These are phyloP conservation scores for Cyberlindnera nakhonratchasimensis DNA, from an alignment of 805 yeast species.

Conservation along the genomic window DNA sequence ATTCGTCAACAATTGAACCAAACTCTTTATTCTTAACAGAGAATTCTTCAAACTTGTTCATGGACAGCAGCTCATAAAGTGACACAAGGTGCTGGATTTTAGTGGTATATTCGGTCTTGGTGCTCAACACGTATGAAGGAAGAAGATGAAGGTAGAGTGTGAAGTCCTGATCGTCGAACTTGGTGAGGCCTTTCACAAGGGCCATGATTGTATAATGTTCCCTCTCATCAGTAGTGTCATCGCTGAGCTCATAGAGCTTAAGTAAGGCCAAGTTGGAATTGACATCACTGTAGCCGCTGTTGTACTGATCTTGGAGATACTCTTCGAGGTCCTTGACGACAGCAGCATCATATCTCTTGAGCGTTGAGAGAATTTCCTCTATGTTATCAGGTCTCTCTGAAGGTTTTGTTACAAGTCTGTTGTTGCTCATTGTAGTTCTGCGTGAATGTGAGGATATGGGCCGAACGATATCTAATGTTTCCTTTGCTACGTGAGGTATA, in stretches of 20 bases:
- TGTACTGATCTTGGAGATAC: constrained; percentile 40
- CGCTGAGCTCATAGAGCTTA: constrained; percentile 39
- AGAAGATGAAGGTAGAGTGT: constrained; percentile 41
- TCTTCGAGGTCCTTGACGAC: constrained; percentile 42
- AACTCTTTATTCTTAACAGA: constrained; percentile 23
- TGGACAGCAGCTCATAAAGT: constrained; percentile 24
- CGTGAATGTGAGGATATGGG: background rate
- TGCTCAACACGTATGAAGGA: constrained; percentile 36
- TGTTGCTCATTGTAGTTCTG: constrained; percentile 21
- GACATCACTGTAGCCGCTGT: constrained; percentile 35
- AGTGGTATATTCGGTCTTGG: constrained; percentile 24
- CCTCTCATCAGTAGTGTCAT: constrained; percentile 35
- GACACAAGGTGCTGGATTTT: constrained; percentile 26
- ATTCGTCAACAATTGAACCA: constrained; percentile 18
- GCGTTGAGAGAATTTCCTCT: constrained; percentile 37
- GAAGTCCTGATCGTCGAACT: constrained; percentile 41
- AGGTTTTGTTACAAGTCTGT: constrained; percentile 35
- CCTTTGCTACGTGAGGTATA: background rate
- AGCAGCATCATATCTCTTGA: constrained; percentile 43
- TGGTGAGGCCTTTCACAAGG: constrained; percentile 39
- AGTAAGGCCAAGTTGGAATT: constrained; percentile 45
- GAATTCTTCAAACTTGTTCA: constrained; percentile 23
- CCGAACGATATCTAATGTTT: background rate
- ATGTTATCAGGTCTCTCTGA: constrained; percentile 39
- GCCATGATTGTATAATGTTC: constrained; percentile 37